A percentile compares a stretch with the other conserved stretches of the same genome.
Conservation (phyloP, 106 monocot species). For the Agapanthus africanus region DNA sequence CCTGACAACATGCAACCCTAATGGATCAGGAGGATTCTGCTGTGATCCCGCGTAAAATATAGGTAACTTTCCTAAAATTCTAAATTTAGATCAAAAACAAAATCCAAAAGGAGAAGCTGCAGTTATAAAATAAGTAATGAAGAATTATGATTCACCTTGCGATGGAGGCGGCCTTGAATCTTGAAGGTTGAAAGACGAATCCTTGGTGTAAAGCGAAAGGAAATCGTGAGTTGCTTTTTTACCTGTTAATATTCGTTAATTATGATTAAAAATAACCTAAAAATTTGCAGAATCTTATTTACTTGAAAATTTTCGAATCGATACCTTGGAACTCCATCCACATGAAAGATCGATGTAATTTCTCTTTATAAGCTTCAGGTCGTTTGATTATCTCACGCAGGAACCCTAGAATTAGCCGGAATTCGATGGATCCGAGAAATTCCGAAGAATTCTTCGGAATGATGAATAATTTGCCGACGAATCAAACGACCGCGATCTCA, state of each 20-base stretch:
- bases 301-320: background rate
- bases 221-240: slow-evolving; percentile 67
- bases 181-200: slow-evolving; percentile 37
- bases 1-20: slow-evolving; percentile 8
- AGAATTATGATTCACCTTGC: slow-evolving; percentile 25
- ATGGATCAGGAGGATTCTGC: no score
- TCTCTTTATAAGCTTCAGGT: no score
- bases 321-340: slow-evolving; percentile 33
- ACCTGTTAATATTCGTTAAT: slow-evolving; percentile 14
- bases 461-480: no score
- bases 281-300: background rate
- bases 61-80: background rate
- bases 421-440: no score
- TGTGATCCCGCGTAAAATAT: no score
- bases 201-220: slow-evolving; percentile 65
- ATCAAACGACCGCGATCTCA: no score
- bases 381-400: no score
- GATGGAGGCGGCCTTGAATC: slow-evolving; percentile 40
- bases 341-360: no score
- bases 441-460: no score
- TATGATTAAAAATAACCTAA: background rate
- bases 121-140: no score
- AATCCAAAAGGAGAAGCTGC: background rate
- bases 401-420: no score
- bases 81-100: background rate